Conservation (phyloP, 257 asterid species). For the Handroanthus guayacan region DNA sequence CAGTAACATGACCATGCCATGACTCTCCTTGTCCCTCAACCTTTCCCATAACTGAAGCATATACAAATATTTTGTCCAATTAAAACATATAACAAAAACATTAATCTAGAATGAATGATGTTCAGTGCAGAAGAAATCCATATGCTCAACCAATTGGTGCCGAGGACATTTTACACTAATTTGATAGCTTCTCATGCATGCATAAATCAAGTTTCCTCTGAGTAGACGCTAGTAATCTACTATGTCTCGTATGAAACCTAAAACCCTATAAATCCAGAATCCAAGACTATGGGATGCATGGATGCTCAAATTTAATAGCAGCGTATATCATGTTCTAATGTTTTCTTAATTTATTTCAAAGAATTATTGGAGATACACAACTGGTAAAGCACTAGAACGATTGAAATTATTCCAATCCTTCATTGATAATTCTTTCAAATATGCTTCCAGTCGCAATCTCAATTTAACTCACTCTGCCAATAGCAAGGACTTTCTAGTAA, state of each 20-base stretch:
- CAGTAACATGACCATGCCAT: slow-evolving; percentile 99
- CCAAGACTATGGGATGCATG: background rate
- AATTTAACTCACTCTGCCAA: background rate
- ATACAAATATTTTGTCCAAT: slow-evolving; percentile 20
- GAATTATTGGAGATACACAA: background rate
- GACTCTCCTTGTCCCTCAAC: slow-evolving; percentile 99
- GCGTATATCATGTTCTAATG: no score
- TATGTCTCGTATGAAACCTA: background rate
- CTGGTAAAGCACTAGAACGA: background rate
- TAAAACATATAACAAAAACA: background rate
- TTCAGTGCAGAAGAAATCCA: slow-evolving; percentile 14
- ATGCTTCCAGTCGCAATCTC: background rate
- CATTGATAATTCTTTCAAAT: background rate
- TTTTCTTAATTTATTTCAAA: no score
- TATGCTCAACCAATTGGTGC: background rate
- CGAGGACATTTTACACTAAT: slow-evolving; percentile 7
- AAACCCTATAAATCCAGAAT: no score
- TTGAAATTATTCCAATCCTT: background rate
- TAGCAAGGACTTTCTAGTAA: background rate
- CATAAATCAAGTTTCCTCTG: background rate
- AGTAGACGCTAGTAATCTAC: background rate
- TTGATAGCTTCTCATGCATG: background rate
- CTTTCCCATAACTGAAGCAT: slow-evolving; percentile 88
- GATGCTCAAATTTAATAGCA: background rate
- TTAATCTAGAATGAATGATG: slow-evolving; percentile 1